Conservation (phyloP, 306 rosid genomes). For the Lathyrus tuberosus region DNA sequence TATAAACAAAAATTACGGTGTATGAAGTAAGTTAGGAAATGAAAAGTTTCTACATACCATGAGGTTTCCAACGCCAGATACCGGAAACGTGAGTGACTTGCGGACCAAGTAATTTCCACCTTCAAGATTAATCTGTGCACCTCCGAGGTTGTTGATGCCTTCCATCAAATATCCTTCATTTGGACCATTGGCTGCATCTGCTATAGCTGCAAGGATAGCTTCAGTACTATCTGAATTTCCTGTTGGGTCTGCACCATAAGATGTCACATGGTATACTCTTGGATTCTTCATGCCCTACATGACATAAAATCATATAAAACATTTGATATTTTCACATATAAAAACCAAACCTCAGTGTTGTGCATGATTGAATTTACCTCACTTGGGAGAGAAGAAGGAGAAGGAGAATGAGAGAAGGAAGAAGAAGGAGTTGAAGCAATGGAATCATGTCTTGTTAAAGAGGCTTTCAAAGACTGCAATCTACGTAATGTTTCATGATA, state of each 20-base stretch:
- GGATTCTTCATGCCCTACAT: constrained; percentile 52
- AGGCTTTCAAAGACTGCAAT: constrained; percentile 50
- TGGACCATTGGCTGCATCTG: constrained; percentile 55
- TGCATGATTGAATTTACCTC: constrained; percentile 41
- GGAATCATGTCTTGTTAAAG: constrained; percentile 48
- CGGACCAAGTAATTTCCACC: constrained; percentile 76
- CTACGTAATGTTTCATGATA: constrained; percentile 40
- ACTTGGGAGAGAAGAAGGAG: constrained; percentile 34
- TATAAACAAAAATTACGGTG: not conserved
- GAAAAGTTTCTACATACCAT: constrained; percentile 54
- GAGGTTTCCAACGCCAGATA: constrained; percentile 65
- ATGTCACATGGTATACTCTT: constrained; percentile 60
- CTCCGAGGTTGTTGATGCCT: constrained; percentile 76
- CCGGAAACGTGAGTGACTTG: constrained; percentile 61
- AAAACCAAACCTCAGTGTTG: not conserved
- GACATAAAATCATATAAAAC: constrained; percentile 34
- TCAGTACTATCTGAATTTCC: constrained; percentile 77
- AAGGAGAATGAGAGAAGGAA: constrained; percentile 34
- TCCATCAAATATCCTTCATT: constrained; percentile 54
- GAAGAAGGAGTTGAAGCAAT: constrained; percentile 40
- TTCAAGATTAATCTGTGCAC: constrained; percentile 66
- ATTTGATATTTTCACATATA: constrained; percentile 13
- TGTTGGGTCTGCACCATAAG: constrained; percentile 87
- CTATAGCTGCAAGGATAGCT: constrained; percentile 63
- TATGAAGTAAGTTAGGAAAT: constrained; percentile 24